Evolutionary conservation across 768 basidiomycete species (phyloP).

Genomic region (Pleurotus salmoneostramineus): DNA sequence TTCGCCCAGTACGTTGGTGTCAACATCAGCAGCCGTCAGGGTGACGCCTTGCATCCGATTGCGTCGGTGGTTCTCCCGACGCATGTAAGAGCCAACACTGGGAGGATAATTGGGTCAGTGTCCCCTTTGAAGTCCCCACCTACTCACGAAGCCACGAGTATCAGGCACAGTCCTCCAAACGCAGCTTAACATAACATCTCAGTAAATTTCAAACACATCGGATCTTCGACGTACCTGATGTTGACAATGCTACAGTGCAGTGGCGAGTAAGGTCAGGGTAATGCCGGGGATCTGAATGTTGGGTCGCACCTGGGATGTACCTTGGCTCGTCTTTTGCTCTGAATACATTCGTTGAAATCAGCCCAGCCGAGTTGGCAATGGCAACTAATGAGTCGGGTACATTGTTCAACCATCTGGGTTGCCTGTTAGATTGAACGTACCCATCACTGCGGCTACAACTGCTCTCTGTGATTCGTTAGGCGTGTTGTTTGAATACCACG

Average conservation of each 20-base stretch:
- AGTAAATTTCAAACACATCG: neutral
- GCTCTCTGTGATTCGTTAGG: constrained; percentile 44
- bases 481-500: constrained; percentile 48
- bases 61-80: constrained; percentile 39
- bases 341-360: constrained; percentile 51
- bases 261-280: neutral
- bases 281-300: neutral
- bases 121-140: neutral
- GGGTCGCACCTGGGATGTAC: constrained; percentile 36
- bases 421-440: constrained; percentile 17
- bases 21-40: constrained; percentile 38
- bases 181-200: constrained; percentile 24
- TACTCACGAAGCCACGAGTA: constrained; percentile 34
- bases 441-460: constrained; percentile 49
- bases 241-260: constrained; percentile 30
- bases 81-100: constrained; percentile 45
- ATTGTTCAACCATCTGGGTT: neutral
- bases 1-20: constrained; percentile 37
- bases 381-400: constrained; percentile 26
- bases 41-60: constrained; percentile 36
- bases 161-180: constrained; percentile 42
- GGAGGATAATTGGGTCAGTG: constrained; percentile 1
- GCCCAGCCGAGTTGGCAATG: constrained; percentile 42
- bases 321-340: constrained; percentile 45
- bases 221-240: constrained; percentile 28